Evolutionary conservation across 176 grass and related monocot genomes (phyloP), one percentile per base, ranked within the genome.

Genomic region (Zea mays): DNA sequence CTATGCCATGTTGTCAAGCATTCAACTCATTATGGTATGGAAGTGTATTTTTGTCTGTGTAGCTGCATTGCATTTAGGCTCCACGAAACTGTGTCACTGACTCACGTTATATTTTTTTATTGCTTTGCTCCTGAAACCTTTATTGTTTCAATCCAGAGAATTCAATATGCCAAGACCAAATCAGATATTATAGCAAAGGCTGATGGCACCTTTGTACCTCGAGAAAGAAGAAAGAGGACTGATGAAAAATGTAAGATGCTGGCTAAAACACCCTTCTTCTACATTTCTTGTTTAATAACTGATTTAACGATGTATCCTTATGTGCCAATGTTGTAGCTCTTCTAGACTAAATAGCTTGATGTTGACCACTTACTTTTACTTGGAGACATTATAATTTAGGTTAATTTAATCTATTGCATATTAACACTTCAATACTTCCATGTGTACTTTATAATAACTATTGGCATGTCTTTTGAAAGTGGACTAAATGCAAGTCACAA

Each of bases 151-250:
- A 40, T 88, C 50, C 81, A 95, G 96, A 99, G 84, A 86, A 99
- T 95, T 78, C 96, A 93, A 85, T 99, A 99, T 87, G 96, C 96
- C 83, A 99, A 93, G 84, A 99, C 96, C 14, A 99, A 95, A 45
- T 99, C 96, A 4, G 96, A 99, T 71, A 81, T 99, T 87, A 19
- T 99, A 78, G 83, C 96, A 76, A 95, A 92, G 86, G 87, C 87
- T 14, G 92, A 99, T 79, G 96, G 96, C 5, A 95, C 90, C 14
- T 99, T 93, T 14, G 75, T 93, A 62, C 92, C 96, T 73, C 90
- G 96, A 80, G 96, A 99, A 83, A 87, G 68, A 95, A 87, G 90
- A 73, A 95, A 92, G 75, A 90, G 87, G 45, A 80, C 62, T 9
- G 96, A 99, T 49, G 96, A 95, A 13, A 99, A 91, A 83, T 81